Conservation (phyloP, 1,284 basidiomycete genomes). For the Rhodotorula sp. region DNA sequence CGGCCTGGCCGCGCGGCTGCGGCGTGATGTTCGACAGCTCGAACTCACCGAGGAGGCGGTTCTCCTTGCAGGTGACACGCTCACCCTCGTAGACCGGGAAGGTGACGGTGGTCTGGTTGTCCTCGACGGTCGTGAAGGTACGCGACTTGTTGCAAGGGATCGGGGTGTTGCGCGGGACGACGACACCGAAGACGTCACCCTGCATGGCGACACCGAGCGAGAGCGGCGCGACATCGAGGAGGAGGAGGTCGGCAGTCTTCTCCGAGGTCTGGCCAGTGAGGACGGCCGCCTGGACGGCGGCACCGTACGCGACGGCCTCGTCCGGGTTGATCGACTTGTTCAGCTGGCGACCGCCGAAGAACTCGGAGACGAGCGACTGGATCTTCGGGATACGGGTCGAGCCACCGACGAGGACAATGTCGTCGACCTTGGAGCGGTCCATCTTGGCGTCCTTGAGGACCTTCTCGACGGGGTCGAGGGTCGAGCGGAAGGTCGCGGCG, state of each 20-base stretch:
- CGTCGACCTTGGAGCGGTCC: slow-evolving; percentile 85
- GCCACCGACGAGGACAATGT: slow-evolving; percentile 96
- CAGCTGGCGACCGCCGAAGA: slow-evolving; percentile 93
- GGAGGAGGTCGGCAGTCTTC: slow-evolving; percentile 89
- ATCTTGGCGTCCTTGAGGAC: slow-evolving; percentile 99
- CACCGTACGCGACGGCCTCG: slow-evolving; percentile 63
- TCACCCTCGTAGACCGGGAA: slow-evolving; percentile 99
- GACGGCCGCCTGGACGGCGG: slow-evolving; percentile 94
- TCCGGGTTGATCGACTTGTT: slow-evolving; percentile 80
- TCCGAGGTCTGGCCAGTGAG: slow-evolving; percentile 95
- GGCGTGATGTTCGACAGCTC: slow-evolving; percentile 95
- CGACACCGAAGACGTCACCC: slow-evolving; percentile 93
- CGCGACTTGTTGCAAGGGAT: slow-evolving; percentile 96
- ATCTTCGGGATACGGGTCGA: slow-evolving; percentile 99
- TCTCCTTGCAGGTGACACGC: slow-evolving; percentile 94
- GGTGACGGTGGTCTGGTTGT: slow-evolving; percentile 92
- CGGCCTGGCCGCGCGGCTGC: slow-evolving; percentile 93
- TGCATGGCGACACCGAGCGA: slow-evolving; percentile 99
- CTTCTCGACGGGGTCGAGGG: slow-evolving; percentile 97
- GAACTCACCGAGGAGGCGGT: slow-evolving; percentile 94
- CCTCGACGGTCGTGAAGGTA: slow-evolving; percentile 95
- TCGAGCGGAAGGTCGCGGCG: slow-evolving; percentile 89
- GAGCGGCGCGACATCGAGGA: slow-evolving; percentile 90
- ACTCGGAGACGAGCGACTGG: slow-evolving; percentile 95
- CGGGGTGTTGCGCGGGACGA: slow-evolving; percentile 94